Conservation (phyloP, 1,139 yeast genomes). For the Saccharomyces uvarum region DNA sequence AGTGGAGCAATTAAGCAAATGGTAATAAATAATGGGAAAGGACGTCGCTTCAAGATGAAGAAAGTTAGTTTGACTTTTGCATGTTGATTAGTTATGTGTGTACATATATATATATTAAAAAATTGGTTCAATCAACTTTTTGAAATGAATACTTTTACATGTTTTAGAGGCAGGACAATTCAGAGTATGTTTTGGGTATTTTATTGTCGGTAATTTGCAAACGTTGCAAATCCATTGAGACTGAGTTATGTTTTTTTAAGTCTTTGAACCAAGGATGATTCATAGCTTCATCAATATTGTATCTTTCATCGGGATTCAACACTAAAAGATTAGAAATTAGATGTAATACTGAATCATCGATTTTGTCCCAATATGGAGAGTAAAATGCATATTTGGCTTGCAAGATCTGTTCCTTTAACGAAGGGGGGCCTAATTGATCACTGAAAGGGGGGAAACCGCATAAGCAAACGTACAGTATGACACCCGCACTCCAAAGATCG, state of each 20-base stretch:
- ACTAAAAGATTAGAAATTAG: slow-evolving; percentile 54
- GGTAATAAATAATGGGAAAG: slow-evolving; percentile 24
- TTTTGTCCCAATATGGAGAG: slow-evolving; percentile 73
- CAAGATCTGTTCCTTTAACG: slow-evolving; percentile 66
- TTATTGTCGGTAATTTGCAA: slow-evolving; percentile 19
- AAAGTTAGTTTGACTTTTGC: neutral
- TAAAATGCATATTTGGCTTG: slow-evolving; percentile 64
- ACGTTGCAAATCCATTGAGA: slow-evolving; percentile 18
- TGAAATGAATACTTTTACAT: neutral
- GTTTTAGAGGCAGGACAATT: slow-evolving; percentile 20
- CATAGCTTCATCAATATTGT: slow-evolving; percentile 44
- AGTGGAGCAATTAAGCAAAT: slow-evolving; percentile 61
- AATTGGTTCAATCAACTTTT: neutral
- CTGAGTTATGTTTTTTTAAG: slow-evolving; percentile 6
- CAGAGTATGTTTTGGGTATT: slow-evolving; percentile 31
- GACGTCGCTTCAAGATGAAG: neutral
- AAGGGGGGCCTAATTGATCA: slow-evolving; percentile 73
- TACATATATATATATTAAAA: neutral
- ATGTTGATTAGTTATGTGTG: neutral
- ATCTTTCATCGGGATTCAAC: slow-evolving; percentile 49
- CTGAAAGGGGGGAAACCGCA: slow-evolving; percentile 85
- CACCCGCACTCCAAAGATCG: slow-evolving; percentile 78
- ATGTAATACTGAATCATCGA: slow-evolving; percentile 57
- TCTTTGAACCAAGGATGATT: slow-evolving; percentile 51
- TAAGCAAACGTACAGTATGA: slow-evolving; percentile 62